Evolutionary conservation across 179 eudicot genomes (phyloP), one percentile per base, ranked within the genome.

Genomic region (Spergularia azorica): DNA sequence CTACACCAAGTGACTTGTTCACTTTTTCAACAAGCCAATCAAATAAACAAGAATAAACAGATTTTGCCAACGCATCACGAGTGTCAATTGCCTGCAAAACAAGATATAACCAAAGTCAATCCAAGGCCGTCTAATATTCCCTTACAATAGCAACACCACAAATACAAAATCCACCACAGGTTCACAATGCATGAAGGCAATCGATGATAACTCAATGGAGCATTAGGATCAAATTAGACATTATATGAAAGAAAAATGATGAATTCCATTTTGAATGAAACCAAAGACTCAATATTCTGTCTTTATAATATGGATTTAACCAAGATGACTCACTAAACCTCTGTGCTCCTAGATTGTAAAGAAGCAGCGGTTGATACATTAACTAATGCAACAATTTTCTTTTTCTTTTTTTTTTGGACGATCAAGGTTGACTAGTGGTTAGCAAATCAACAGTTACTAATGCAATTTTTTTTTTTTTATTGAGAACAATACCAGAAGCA

Each of bases 1-100:
- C 98, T 60, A 92, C 94, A 64, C 88, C 87, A 63, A 94, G 92
- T 62, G 98, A 92, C 81, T 88, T 89, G 88, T 96, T 96, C 63
- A 96, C 88, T 86, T 94, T 94, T 70, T 94, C 98, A 59, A 96
- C 96, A 63, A 96, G 92, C 98, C 98, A 96, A 83, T 94, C 99
- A 84, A 96, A 96, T 90, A 96, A 85, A 76, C 97, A 89, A 51
- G 97, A 89, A 83, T 96, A 94, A 21, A 96, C 86, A 18, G 95
- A 96, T 84, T 92, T 96, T 68, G 99, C 97, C 83, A 96, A 84
- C 32, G 99, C 97, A 86, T 94, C 99, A 81, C 99, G 90, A 58
- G 97, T 74, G 75, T 94, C 98, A 63, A 86, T 87, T 55, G 98
- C 99, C 99, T 96, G 89, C 72, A 84, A 77, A 60, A 77, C 48